These are phyloP conservation scores for Sclerotinia spermophila DNA, from an alignment of 2,329 filamentous ascomycete genomes.

Conservation along the genomic window DNA sequence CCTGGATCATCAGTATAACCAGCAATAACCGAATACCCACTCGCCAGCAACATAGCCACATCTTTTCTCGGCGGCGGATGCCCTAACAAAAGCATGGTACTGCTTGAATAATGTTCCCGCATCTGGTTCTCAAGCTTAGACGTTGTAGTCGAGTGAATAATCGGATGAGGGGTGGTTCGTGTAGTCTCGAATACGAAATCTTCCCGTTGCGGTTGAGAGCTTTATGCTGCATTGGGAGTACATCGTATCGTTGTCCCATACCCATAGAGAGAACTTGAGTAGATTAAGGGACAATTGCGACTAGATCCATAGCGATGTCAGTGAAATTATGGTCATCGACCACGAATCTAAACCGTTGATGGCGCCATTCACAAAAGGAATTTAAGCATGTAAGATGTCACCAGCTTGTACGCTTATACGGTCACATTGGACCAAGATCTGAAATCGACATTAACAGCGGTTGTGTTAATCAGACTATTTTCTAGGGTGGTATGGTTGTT, in stretches of 20 bases:
- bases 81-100: conserved; percentile 30
- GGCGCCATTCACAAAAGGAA: conserved; percentile 45
- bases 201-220: no score
- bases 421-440: conserved; percentile 31
- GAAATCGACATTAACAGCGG: no score
- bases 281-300: conserved; percentile 33
- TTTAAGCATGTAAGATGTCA: conserved; percentile 39
- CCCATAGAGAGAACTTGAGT: conserved; percentile 44
- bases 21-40: conserved; percentile 25
- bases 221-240: neutral
- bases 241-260: conserved; percentile 46
- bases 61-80: conserved; percentile 50
- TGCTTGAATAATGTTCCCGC: conserved; percentile 38
- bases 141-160: conserved; percentile 50
- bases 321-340: conserved; percentile 52
- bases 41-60: conserved; percentile 43
- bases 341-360: conserved; percentile 44
- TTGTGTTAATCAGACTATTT: conserved; percentile 32
- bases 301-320: conserved; percentile 59
- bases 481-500: conserved; percentile 36
- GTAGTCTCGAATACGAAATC: no score
- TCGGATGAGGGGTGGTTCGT: conserved; percentile 31
- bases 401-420: conserved; percentile 41
- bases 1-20: conserved; percentile 26
- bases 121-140: conserved; percentile 44